Evolutionary conservation across 192 early-diverging fungal genomes (phyloP), one percentile per base, ranked within the genome.

Genomic region (Diversispora epigaea): DNA sequence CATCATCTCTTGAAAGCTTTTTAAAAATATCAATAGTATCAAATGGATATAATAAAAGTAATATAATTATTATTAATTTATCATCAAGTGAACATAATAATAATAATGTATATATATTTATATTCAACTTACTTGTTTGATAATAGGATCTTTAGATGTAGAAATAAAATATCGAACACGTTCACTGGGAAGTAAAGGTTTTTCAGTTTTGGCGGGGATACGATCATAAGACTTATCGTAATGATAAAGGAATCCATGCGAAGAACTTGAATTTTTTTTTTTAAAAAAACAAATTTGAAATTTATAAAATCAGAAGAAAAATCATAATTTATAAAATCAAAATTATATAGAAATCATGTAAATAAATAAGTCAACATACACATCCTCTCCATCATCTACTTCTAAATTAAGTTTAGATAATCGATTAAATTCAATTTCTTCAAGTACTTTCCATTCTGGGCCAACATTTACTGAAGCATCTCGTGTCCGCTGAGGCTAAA

Each of bases 351-450:
- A 84, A 32, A 56, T 45, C 25, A 41, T 61, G 22, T 22, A 71
- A 67, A 8, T 41, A 22, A 67, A 70, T 40, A 44, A 0, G 57
- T 11, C 58, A 32, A 87, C 88, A 58, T 89, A 94, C 87, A 95
- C 77, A 77, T 95, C 95, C 50, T 87, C 85, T n/a, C 90, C 86
- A n/a, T 90, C 88, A 12, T 89, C 87, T 22, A 91, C 88, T 58
- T 88, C 87, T 74, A 90, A 96, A 80, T 87, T 91, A 56, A 96
- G 87, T 77, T 93, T 93, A 71, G 83, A 83, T 83, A 99, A 83
- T 22, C 96, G 89, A 66, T 79, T 87, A 76, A 99, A 97, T 79
- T 98, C 96, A 73, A 96, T 92, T 80, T 98, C 97, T 78, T 97
- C 96, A 73, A 95, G 84, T 39, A 97, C 86, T 76, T 86, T 89